Conservation (phyloP, 108 stramenopile genomes). For the Epipyxis sp. region DNA sequence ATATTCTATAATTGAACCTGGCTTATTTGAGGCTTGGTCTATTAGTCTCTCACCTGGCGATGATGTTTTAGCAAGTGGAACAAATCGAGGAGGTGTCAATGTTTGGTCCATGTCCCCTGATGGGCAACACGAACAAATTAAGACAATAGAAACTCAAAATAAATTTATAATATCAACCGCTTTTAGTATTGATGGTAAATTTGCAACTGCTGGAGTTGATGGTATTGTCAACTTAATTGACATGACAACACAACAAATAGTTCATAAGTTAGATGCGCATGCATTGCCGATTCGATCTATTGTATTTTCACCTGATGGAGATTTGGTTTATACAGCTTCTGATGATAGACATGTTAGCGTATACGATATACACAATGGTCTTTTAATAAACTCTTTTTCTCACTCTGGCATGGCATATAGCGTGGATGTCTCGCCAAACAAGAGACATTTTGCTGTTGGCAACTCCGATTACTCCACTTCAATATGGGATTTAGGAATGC, state of each 20-base stretch:
- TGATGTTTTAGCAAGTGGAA: background rate
- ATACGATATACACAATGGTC: background rate
- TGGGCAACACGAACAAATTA: background rate
- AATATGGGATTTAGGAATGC: conserved; percentile 9
- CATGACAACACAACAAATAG: conserved; percentile 6
- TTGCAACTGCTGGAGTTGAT: background rate
- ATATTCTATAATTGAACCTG: background rate
- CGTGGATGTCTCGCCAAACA: background rate
- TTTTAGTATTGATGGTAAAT: background rate
- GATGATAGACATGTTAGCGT: background rate
- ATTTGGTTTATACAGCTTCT: conserved; percentile 1
- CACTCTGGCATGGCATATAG: background rate
- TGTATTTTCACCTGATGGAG: background rate
- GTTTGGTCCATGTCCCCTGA: conserved; percentile 3
- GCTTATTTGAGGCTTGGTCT: background rate
- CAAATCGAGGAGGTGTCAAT: background rate
- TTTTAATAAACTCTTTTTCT: background rate
- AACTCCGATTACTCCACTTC: background rate
- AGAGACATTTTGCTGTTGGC: background rate
- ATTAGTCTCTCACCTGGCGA: conserved; percentile 4
- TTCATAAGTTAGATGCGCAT: background rate
- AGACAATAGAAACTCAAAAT: background rate
- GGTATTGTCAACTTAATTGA: background rate
- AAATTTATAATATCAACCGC: background rate
- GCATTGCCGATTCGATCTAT: background rate